Evolutionary conservation across 108 stramenopile genomes (phyloP).

Genomic region (Seminavis robusta): DNA sequence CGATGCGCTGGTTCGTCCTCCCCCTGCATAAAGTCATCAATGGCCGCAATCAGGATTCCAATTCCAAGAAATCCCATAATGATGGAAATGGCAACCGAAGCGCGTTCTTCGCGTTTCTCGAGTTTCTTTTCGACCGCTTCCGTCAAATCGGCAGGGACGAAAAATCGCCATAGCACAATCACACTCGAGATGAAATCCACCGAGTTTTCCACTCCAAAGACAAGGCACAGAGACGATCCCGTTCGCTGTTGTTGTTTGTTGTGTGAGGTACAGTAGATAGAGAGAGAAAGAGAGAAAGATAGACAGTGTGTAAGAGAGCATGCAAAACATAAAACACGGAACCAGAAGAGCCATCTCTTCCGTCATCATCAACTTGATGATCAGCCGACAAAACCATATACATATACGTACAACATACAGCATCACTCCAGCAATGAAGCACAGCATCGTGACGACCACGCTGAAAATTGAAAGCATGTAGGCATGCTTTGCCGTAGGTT

Average conservation of each 20-base stretch:
- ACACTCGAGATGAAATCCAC: conserved; percentile 65
- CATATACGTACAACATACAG: conserved; percentile 32
- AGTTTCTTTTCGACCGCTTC: conserved; percentile 42
- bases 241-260: conserved; percentile 19
- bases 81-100: conserved; percentile 66
- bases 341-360: neutral
- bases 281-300: neutral
- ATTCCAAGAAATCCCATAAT: conserved; percentile 61
- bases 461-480: conserved; percentile 52
- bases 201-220: conserved; percentile 73
- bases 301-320: neutral
- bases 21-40: conserved; percentile 43
- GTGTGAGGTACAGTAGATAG: neutral
- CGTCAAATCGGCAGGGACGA: conserved; percentile 41
- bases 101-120: conserved; percentile 59
- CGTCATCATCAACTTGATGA: neutral
- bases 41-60: conserved; percentile 39
- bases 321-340: neutral
- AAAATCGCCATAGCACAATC: conserved; percentile 80
- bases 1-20: conserved; percentile 30
- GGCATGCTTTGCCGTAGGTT: conserved; percentile 39
- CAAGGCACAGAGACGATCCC: conserved; percentile 58
- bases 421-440: conserved; percentile 48
- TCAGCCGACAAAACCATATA: neutral
- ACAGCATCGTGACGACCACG: conserved; percentile 36